These are phyloP conservation scores for Termitomyces bulborhizus DNA, from an alignment of 768 basidiomycete species.

Conservation along the genomic window DNA sequence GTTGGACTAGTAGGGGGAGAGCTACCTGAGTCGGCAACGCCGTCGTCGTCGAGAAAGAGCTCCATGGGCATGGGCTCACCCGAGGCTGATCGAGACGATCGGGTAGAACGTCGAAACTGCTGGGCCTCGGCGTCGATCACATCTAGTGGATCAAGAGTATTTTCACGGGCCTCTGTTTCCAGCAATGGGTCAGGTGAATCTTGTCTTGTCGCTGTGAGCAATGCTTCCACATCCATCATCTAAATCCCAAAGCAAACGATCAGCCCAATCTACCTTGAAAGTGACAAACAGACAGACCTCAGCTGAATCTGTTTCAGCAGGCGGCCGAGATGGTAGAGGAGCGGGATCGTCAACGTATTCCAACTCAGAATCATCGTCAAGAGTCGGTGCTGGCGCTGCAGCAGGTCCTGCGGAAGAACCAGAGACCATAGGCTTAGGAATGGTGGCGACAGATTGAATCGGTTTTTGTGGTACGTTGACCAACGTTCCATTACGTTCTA, in stretches of 20 bases:
- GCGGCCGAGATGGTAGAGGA: not conserved
- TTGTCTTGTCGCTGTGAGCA: not conserved
- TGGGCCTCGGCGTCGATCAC: not conserved
- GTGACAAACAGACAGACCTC: conserved; percentile 3
- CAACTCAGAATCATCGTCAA: conserved; percentile 5
- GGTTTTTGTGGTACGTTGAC: not conserved
- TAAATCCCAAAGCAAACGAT: not conserved
- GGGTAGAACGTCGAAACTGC: conserved; percentile 8
- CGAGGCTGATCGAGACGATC: conserved; percentile 11
- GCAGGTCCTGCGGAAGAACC: not conserved
- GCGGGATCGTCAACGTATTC: conserved; percentile 9
- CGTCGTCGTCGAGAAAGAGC: conserved; percentile 1
- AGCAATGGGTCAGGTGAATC: not conserved
- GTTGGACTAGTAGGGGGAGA: conserved; percentile 7
- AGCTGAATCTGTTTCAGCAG: not conserved
- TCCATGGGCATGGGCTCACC: conserved; percentile 3
- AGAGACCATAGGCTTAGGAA: not conserved
- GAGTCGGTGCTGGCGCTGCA: not conserved
- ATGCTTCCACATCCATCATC: conserved; percentile 13
- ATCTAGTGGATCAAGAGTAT: conserved; percentile 1
- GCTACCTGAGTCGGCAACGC: not conserved
- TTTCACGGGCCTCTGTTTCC: not conserved
- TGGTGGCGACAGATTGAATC: not conserved
- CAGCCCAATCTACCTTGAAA: not conserved
- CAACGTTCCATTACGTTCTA: not conserved